Percentiles rank a stretch among this genome's conserved stretches.
phyloP scores from a whole-genome alignment of 2,329 filamentous ascomycete genomes.

The Colletotrichum shisoi region DNA sequence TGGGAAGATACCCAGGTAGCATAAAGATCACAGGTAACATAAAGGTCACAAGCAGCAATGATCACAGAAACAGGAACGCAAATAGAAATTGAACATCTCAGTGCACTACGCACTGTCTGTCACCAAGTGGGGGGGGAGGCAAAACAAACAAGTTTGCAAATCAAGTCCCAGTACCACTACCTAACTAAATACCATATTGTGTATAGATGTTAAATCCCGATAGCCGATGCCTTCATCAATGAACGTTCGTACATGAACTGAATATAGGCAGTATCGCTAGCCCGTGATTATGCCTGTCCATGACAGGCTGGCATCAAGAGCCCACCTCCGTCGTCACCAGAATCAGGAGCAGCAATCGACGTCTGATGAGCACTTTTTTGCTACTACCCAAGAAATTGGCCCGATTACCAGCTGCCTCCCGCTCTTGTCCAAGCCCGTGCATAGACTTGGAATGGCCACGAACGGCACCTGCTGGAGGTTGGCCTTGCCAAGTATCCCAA shows the following conservation, averaged over 20 bases:
- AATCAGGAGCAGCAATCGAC: conserved; percentile 4
- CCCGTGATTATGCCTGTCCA: conserved; percentile 20
- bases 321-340: conserved; percentile 7
- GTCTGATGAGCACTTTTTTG: conserved; percentile 1
- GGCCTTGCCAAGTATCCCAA: conserved; percentile 40
- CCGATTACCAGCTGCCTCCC: conserved; percentile 23
- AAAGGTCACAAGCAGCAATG: neutral
- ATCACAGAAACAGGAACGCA: too few species aligned
- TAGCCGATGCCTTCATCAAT: conserved; percentile 31
- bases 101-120: neutral
- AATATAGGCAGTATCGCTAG: conserved; percentile 33
- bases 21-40: too few species aligned
- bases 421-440: conserved; percentile 30
- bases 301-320: conserved; percentile 12
- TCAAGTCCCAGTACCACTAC: conserved; percentile 27
- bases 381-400: conserved; percentile 24
- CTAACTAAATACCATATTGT: conserved; percentile 16
- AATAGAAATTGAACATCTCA: neutral
- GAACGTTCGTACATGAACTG: conserved; percentile 28
- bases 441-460: conserved; percentile 21
- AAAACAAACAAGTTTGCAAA: conserved; percentile 1
- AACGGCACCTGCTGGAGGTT: conserved; percentile 35
- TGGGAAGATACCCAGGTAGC: too few species aligned
- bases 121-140: neutral
- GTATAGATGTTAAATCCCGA: conserved; percentile 23